phyloP scores from a whole-genome alignment of 495 filamentous ascomycete genomes.

The Penicillium verhagenii region DNA sequence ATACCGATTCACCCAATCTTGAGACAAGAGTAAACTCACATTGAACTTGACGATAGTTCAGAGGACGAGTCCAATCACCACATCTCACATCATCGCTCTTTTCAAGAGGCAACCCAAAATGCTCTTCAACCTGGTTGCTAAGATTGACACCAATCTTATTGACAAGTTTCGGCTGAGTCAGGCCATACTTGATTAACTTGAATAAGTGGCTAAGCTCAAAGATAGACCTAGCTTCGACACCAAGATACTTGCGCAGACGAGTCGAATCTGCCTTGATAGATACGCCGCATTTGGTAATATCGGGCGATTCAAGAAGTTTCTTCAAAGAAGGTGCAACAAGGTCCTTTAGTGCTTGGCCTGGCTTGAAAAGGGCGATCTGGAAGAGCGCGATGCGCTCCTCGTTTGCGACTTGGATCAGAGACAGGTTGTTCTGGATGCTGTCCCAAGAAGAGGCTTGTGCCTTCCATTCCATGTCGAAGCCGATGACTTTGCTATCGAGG shows the following conservation, averaged over 20 bases:
- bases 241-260: slow-evolving; percentile 63
- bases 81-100: slow-evolving; percentile 68
- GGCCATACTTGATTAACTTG: slow-evolving; percentile 66
- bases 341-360: slow-evolving; percentile 40
- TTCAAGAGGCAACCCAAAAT: slow-evolving; percentile 71
- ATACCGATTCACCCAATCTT: not conserved
- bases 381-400: slow-evolving; percentile 77
- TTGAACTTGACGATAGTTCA: slow-evolving; percentile 65
- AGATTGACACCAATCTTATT: slow-evolving; percentile 67
- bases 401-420: slow-evolving; percentile 77
- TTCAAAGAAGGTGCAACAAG: slow-evolving; percentile 70
- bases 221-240: slow-evolving; percentile 60
- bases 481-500: slow-evolving; percentile 64
- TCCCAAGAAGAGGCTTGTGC: slow-evolving; percentile 41
- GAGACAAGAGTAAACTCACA: slow-evolving; percentile 50
- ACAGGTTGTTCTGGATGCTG: slow-evolving; percentile 63
- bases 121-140: slow-evolving; percentile 64
- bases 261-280: slow-evolving; percentile 70
- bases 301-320: slow-evolving; percentile 65
- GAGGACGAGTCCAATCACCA: slow-evolving; percentile 65
- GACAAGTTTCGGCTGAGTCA: slow-evolving; percentile 50
- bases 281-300: slow-evolving; percentile 77
- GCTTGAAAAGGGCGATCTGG: slow-evolving; percentile 65
- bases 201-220: slow-evolving; percentile 81
- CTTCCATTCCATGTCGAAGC: slow-evolving; percentile 88